Base-by-base conservation (phyloP, 306 rosid genomes). In the Lathyrus tuberosus region DNA sequence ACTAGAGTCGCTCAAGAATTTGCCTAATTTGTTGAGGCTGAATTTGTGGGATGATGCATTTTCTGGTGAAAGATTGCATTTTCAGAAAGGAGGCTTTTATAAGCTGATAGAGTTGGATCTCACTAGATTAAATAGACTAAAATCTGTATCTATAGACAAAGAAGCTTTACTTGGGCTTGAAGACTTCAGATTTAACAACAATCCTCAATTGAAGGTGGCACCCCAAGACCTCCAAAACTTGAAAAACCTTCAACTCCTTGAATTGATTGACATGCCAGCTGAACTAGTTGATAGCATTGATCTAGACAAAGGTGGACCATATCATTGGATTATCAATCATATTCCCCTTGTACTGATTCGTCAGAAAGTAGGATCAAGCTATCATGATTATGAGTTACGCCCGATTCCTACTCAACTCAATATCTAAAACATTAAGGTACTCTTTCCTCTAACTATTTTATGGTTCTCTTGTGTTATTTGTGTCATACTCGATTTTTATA, bases 261-360 rank as follows among this genome's bases (percentile, higher is more conserved):
- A 42, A 13, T 62, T 72, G 37, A 22, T 47, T 48, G 69, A 72
- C 14, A 72, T 72, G 77, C 62, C 77, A 9, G 8, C 8, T 62
- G 70, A 48, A 37, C n/a, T 72, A 2, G 62, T 62, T 14, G 70
- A 62, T 3, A 72, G 77, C 62, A 72, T 62, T 72, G 77, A 72
- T 72, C 76, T 51, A 1, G 41, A 22, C 0, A 33, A 61, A 47
- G 41, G 37, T 59, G 76, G 76, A 18, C 0, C 22, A 33, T 4
- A 12, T 10, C 57, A 72, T 35, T 18, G 11, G 14, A 35, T 72
- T 20, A 35, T 71, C 42, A 72, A 61, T 5, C 77, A 72, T 37
- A 37, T 72, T 62, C 62, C 52, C 5, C 53, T 35, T 47, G 77
- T 72, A 2, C 42, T 35, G 5, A 38, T 72, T 38, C 42, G 70